Percentiles rank a stretch among this genome's conserved stretches.
Conservation (phyloP, 495 filamentous ascomycete genomes). For the Penicillium chermesinum region DNA sequence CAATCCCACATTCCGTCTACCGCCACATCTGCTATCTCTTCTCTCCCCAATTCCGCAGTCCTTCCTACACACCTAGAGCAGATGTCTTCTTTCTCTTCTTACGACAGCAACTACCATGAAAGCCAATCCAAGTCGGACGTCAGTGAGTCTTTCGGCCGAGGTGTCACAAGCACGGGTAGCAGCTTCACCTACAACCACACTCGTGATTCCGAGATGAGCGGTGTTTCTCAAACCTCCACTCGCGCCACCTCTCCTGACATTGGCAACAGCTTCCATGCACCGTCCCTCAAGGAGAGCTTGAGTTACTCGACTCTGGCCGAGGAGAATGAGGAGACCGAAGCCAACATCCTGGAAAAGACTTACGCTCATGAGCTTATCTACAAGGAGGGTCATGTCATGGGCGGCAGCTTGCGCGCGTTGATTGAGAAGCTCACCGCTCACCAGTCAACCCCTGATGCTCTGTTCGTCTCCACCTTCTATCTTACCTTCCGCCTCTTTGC, state of each 20-base stretch:
- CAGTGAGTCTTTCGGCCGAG: constrained; percentile 37
- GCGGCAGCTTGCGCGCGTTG: constrained; percentile 83
- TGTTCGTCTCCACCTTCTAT: constrained; percentile 93
- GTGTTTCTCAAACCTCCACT: constrained; percentile 77
- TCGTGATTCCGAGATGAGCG: constrained; percentile 76
- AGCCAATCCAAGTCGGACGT: constrained; percentile 34
- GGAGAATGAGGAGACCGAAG: constrained; percentile 70
- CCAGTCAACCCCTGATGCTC: constrained; percentile 85
- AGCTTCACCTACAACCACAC: constrained; percentile 69
- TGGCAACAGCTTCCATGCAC: constrained; percentile 34
- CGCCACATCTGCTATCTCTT: constrained; percentile 19
- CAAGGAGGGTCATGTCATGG: constrained; percentile 91
- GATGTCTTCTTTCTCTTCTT: constrained; percentile 28
- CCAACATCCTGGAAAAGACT: constrained; percentile 75
- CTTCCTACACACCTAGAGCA: constrained; percentile 37
- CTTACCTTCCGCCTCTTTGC: constrained; percentile 96
- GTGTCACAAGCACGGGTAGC: constrained; percentile 51
- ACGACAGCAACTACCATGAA: constrained; percentile 19
- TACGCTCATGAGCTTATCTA: constrained; percentile 89
- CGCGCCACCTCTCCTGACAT: constrained; percentile 84
- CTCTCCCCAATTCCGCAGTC: constrained; percentile 26
- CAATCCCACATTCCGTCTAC: constrained; percentile 27
- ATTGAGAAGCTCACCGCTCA: constrained; percentile 92
- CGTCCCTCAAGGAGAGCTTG: constrained; percentile 49
- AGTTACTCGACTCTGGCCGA: constrained; percentile 63